Base-by-base conservation (phyloP, 2,329 filamentous ascomycete species). In the Aspergillus intermedius region DNA sequence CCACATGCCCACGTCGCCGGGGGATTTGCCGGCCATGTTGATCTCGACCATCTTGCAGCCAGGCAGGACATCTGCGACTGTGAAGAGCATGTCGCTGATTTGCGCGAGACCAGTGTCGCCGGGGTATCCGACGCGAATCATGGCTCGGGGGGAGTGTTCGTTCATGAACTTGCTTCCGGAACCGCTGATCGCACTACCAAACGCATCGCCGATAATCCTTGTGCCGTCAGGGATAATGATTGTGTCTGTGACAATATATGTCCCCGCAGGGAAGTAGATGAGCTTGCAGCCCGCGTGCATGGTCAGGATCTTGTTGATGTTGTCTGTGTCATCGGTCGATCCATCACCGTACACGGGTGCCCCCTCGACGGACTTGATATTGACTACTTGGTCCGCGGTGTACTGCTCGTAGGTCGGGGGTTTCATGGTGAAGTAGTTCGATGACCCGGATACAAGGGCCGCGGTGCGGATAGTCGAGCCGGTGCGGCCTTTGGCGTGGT, bases 261-360 rank as follows among this genome's bases (percentile, higher is more conserved):
- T 67, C 30, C 80, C 80, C 46, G 74, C 72, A 56, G 81, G 78
- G 50, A 83, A 71, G 63, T 76, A 82, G 4, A 80, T 66, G 39
- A 83, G 65, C 54, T 77, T 74, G 43, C 72, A 72, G 13, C 66
- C 60, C 5, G 70, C 69, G 8, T 63, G 58, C 8, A 60, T 45
- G 5, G 60, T 50, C 13, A 69, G 46, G 37, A 68, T 65, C 3
- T 53, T 52, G 44, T 70, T 69, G 47, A 70, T 65, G 39, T 65
- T 67, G 3, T 55, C 50, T 6, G 67, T 65, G 47, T 74, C 71
- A 39, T 72, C 67, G 1, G 61, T 64, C 5, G 47, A 48, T 40
- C 71, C 69, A 50, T 77, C 74, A 28, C 74, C 73, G 7, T 68
- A 63, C 3, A 76, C 73, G 0, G 60, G 60, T 17, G 61, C 57